phyloP scores from a whole-genome alignment of 2,329 filamentous ascomycete species.

The Sporothrix mexicana region DNA sequence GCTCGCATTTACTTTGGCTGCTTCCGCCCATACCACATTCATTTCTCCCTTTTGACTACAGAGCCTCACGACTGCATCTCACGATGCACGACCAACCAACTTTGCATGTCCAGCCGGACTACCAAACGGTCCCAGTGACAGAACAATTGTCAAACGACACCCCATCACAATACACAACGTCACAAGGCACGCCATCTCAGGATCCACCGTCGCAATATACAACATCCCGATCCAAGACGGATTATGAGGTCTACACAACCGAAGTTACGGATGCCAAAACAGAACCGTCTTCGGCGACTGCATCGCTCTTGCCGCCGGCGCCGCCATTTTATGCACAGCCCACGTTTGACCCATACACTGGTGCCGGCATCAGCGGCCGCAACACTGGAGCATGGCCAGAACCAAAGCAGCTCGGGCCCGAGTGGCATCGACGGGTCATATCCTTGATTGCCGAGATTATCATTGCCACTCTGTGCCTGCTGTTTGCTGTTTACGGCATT shows the following conservation, averaged over 20 bases:
- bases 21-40: neutral
- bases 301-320: constrained; percentile 7
- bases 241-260: constrained; percentile 12
- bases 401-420: neutral
- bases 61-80: neutral
- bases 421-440: neutral
- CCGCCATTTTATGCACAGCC: neutral
- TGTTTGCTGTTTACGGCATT: constrained; percentile 31
- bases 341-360: neutral
- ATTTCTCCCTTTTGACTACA: neutral
- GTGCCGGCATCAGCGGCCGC: neutral
- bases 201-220: neutral
- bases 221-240: neutral
- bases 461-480: constrained; percentile 16
- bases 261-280: neutral
- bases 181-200: neutral
- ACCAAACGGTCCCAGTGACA: constrained; percentile 5
- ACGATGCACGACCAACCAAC: neutral
- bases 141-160: neutral
- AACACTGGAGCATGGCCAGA: neutral
- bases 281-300: neutral
- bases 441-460: constrained; percentile 17
- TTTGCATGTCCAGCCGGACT: constrained; percentile 11
- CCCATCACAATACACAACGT: neutral
- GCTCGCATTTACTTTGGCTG: neutral